phyloP scores from a whole-genome alignment of 2,329 filamentous ascomycete species.

The Kalaharituber pfeilii region DNA sequence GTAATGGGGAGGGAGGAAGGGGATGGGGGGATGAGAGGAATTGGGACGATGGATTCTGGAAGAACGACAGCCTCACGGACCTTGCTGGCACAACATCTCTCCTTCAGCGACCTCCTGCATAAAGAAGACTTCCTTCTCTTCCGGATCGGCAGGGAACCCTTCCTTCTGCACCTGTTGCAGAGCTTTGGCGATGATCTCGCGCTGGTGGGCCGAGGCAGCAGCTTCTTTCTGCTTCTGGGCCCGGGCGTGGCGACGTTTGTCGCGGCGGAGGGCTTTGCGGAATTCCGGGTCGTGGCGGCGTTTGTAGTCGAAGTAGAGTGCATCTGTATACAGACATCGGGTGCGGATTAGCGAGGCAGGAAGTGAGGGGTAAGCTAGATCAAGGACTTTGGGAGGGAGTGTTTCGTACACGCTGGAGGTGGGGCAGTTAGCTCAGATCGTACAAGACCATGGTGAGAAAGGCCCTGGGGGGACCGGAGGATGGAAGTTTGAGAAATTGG shows the following conservation, averaged over 20 bases:
- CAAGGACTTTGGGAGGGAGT: neutral
- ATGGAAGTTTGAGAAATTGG: neutral
- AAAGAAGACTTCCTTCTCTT: slow-evolving; percentile 92
- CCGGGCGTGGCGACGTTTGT: slow-evolving; percentile 55
- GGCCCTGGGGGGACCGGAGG: neutral
- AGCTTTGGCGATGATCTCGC: slow-evolving; percentile 64
- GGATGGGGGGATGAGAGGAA: neutral
- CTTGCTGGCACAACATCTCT: slow-evolving; percentile 65
- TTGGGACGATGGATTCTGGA: neutral
- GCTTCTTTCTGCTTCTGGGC: slow-evolving; percentile 56
- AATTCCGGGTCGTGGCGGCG: slow-evolving; percentile 48
- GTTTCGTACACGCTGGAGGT: neutral
- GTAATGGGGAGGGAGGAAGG: neutral
- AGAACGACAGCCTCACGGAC: slow-evolving; percentile 35
- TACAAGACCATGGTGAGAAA: neutral
- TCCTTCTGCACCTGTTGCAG: slow-evolving; percentile 31
- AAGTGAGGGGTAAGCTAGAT: too few species aligned
- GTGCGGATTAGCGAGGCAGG: neutral
- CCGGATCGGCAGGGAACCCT: slow-evolving; percentile 75
- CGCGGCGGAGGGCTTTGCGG: slow-evolving; percentile 51
- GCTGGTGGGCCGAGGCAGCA: slow-evolving; percentile 46
- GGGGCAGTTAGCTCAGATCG: neutral
- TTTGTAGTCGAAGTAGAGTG: slow-evolving; percentile 50
- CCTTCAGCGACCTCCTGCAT: slow-evolving; percentile 86
- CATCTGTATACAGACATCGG: slow-evolving; percentile 30